Base-by-base conservation (phyloP, 331 rosid species). In the Stylosanthes scabra region DNA sequence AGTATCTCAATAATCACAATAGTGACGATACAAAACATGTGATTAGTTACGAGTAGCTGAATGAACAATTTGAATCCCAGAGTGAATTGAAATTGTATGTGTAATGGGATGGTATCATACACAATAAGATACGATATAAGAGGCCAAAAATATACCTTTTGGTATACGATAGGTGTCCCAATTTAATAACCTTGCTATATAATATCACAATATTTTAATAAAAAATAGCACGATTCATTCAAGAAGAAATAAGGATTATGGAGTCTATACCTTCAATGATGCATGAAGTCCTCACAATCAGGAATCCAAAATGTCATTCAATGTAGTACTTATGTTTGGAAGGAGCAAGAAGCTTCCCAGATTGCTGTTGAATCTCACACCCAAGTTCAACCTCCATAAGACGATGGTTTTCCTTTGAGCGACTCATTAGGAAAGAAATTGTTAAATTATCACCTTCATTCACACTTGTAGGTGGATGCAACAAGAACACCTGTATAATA, bases 361-460 rank as follows among this genome's bases (percentile, higher is more conserved):
- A 75, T 25, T 59, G 31, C 73, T 86, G 89, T 83, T 49, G 82
- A 74, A 90, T 74, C 69, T 86, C 97, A 83, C 91, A 88, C 57
- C 83, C 84, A 67, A 95, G 86, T 66, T 95, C 99, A 82, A 84
- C 92, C 84, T 95, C 99, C 99, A 95, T 88, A 41, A 95, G 76
- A 41, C 99, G 90, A 83, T 95, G 97, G 86, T 95, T 95, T 84
- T 86, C 97, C 86, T 85, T 88, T 0, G 90, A 85, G 63, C 98
- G 99, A 72, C 61, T 83, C 97, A 95, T 95, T 27, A 85, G 83
- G 88, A 95, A 87, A 75, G 88, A 87, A 77, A 81, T 78, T 74
- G 11, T 84, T 68, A 95, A 74, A 29, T 85, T 73, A 74, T 92
- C 97, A 83, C 96, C 97, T 78, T 75, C 78, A 71, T 58, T 70